A percentile compares a stretch with the other conserved stretches of the same genome.
Conservation (phyloP, 371 early-diverging fungal genomes). For the Mucor mucedo region DNA sequence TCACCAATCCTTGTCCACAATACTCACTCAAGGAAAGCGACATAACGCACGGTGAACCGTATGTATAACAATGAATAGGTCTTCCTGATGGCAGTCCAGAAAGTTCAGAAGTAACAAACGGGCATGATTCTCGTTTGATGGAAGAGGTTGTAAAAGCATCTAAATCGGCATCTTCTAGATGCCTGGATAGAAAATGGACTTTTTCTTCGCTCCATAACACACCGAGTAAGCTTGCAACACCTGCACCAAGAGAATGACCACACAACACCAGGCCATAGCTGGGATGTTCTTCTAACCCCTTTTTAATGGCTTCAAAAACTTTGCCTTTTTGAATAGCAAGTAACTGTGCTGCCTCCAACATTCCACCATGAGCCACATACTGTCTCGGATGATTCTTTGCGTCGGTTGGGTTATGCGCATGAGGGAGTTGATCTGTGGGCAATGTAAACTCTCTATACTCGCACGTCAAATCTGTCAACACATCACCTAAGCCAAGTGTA, state of each 20-base stretch:
- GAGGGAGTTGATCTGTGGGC: conserved; percentile 28
- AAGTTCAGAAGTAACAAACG: conserved; percentile 66
- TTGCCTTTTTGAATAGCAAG: conserved; percentile 67
- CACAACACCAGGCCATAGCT: conserved; percentile 79
- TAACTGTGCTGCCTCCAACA: conserved; percentile 76
- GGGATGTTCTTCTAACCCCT: conserved; percentile 68
- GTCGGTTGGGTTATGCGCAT: conserved; percentile 10
- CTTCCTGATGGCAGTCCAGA: conserved; percentile 75
- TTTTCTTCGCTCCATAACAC: conserved; percentile 72
- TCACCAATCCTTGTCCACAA: conserved; percentile 70
- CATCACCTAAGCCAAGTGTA: conserved; percentile 86
- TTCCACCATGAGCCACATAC: conserved; percentile 76
- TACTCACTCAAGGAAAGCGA: conserved; percentile 69
- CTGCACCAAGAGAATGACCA: conserved; percentile 85
- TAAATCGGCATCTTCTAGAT: conserved; percentile 19
- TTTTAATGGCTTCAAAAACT: conserved; percentile 67
- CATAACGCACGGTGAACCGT: conserved; percentile 77
- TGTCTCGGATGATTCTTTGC: conserved; percentile 19
- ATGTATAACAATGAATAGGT: conserved; percentile 80
- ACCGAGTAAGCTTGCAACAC: conserved; percentile 73
- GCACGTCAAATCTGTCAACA: conserved; percentile 87
- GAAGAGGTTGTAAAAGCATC: conserved; percentile 33
- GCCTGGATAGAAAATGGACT: conserved; percentile 38
- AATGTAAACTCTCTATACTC: conserved; percentile 73
- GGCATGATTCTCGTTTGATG: conserved; percentile 22